phyloP scores from a whole-genome alignment of 1,284 basidiomycete genomes.

The Pseudozyma hubeiensis region DNA sequence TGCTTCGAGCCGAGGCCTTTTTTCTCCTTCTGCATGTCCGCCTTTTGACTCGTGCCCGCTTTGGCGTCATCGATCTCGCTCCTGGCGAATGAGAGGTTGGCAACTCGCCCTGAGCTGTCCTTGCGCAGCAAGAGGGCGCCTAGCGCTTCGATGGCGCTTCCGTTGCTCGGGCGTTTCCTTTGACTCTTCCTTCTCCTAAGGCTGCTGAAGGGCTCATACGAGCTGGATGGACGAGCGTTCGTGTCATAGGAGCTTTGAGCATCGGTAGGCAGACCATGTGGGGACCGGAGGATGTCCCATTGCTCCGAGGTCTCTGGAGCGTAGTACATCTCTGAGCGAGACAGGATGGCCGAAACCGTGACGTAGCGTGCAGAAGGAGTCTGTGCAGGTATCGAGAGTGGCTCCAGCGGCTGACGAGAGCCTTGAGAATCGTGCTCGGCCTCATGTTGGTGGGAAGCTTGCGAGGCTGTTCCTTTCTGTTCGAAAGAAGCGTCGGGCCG shows the following conservation, averaged over 20 bases:
- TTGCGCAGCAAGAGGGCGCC: constrained; percentile 59
- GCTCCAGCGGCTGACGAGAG: background rate
- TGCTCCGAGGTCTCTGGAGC: constrained; percentile 29
- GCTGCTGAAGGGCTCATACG: constrained; percentile 9
- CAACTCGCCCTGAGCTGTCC: constrained; percentile 55
- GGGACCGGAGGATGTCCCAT: constrained; percentile 32
- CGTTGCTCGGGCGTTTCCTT: constrained; percentile 50
- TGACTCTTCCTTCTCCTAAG: constrained; percentile 20
- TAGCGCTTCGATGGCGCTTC: constrained; percentile 65
- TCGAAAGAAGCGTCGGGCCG: background rate
- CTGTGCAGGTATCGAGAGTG: background rate
- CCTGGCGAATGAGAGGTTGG: constrained; percentile 49
- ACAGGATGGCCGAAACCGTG: constrained; percentile 60
- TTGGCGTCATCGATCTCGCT: background rate
- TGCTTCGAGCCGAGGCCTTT: constrained; percentile 12
- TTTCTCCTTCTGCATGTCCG: background rate
- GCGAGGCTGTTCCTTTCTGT: background rate
- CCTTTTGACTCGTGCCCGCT: background rate
- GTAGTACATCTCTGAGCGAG: constrained; percentile 54
- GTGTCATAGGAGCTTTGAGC: background rate
- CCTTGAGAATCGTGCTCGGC: background rate
- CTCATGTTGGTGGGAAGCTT: background rate
- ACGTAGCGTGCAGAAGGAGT: constrained; percentile 45
- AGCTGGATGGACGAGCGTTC: background rate
- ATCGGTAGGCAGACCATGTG: constrained; percentile 8